Conservation (phyloP, 1,284 basidiomycete species). For the Ustilago sp. region DNA sequence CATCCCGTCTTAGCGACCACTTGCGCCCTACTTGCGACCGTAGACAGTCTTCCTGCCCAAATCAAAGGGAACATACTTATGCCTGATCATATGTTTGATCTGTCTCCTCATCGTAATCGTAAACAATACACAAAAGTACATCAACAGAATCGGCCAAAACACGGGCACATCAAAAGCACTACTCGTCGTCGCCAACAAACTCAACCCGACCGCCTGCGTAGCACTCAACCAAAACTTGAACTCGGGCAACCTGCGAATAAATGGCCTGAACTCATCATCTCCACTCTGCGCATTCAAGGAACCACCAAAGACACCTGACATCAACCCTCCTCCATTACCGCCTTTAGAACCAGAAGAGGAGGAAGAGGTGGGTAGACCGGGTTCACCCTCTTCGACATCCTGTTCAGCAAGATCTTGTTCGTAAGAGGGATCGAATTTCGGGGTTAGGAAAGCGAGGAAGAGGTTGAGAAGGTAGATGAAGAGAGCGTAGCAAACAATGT, state of each 20-base stretch:
- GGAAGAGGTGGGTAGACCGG: constrained; percentile 69
- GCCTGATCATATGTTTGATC: constrained; percentile 92
- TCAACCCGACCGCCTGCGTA: constrained; percentile 86
- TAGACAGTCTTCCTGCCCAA: constrained; percentile 79
- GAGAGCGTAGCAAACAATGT: constrained; percentile 74
- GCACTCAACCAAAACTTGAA: constrained; percentile 92
- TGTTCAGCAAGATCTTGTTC: constrained; percentile 92
- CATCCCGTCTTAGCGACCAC: too few species aligned
- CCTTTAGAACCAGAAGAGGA: constrained; percentile 6
- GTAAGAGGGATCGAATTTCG: constrained; percentile 94
- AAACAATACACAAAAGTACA: constrained; percentile 75
- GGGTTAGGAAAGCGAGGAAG: constrained; percentile 87
- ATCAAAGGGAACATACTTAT: constrained; percentile 88
- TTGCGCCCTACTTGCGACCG: constrained; percentile 44
- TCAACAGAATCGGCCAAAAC: constrained; percentile 95
- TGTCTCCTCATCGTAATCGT: constrained; percentile 70
- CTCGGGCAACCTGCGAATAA: constrained; percentile 93
- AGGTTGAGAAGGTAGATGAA: constrained; percentile 72
- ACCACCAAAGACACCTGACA: constrained; percentile 68
- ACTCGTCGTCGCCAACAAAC: constrained; percentile 73
- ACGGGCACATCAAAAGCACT: constrained; percentile 89
- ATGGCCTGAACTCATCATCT: constrained; percentile 75
- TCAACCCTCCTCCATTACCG: constrained; percentile 54
- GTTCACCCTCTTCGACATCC: constrained; percentile 93
- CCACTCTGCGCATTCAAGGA: constrained; percentile 70